Evolutionary conservation across 1,284 basidiomycete species (phyloP).

Genomic region (Wallemia hederae): DNA sequence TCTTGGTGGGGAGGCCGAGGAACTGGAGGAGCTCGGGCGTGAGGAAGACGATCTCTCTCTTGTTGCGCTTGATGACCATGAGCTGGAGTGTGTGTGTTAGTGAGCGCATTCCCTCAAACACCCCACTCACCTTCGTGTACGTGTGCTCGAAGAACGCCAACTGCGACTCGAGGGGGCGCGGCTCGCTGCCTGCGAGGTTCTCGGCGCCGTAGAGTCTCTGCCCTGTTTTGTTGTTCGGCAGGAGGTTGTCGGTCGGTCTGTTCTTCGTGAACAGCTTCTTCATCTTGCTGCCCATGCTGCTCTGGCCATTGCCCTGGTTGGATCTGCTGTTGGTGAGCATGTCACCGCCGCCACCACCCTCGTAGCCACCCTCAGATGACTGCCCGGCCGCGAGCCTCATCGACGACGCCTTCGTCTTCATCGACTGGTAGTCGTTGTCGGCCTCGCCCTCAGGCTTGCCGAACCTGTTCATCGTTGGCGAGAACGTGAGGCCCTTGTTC

Average conservation of each 20-base stretch:
- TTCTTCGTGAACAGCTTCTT: not conserved
- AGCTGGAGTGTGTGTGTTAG: not conserved
- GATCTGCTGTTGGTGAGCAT: not conserved
- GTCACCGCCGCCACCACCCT: not conserved
- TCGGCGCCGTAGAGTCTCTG: not conserved
- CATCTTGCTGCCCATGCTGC: not conserved
- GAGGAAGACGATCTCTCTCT: not conserved
- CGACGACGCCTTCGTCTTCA: not conserved
- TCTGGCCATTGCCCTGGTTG: not conserved
- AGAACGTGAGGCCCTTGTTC: not conserved
- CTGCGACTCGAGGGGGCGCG: not conserved
- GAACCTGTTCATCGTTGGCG: not conserved
- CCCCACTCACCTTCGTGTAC: not conserved
- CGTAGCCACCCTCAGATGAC: not conserved
- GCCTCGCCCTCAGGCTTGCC: not conserved
- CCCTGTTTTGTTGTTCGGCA: not conserved
- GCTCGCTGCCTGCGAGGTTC: not conserved
- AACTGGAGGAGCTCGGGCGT: not conserved
- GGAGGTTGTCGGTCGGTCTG: not conserved
- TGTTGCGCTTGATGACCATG: not conserved
- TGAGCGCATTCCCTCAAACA: not conserved
- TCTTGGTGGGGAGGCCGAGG: not conserved
- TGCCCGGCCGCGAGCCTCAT: not conserved
- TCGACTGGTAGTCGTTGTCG: not conserved
- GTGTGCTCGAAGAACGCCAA: not conserved